Evolutionary conservation across 768 basidiomycete species (phyloP).

Genomic region (Rhizopogon vinicolor): DNA sequence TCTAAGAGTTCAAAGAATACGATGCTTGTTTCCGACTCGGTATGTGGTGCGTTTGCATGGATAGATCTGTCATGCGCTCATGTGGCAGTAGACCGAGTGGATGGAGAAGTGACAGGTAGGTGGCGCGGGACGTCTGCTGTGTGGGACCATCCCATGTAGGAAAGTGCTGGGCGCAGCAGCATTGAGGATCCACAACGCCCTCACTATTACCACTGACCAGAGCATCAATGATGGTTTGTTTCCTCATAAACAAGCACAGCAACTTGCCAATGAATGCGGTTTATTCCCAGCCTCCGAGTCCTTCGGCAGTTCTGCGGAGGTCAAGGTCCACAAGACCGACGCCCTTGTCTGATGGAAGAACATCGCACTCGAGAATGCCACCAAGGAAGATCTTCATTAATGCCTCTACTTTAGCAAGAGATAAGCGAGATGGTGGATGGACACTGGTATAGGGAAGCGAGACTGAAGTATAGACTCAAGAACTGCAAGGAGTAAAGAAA

Average conservation of each 20-base stretch:
- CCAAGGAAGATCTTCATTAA: constrained; percentile 62
- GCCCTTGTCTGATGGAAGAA: constrained; percentile 51
- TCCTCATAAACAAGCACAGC: constrained; percentile 63
- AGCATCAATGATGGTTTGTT: constrained; percentile 29
- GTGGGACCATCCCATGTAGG: constrained; percentile 13
- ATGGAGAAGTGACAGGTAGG: constrained; percentile 25
- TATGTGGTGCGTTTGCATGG: constrained; percentile 22
- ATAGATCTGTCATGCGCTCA: constrained; percentile 25
- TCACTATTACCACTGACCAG: constrained; percentile 8
- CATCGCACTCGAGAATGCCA: constrained; percentile 65
- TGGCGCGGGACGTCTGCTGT: constrained; percentile 26
- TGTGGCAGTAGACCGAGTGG: constrained; percentile 33
- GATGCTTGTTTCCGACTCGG: constrained; percentile 7
- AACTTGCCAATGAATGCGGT: constrained; percentile 61
- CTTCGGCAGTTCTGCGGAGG: constrained; percentile 57
- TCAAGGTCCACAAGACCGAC: constrained; percentile 65
- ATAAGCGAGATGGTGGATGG: constrained; percentile 33
- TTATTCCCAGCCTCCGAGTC: constrained; percentile 53
- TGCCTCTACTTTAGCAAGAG: constrained; percentile 46
- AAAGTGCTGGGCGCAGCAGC: constrained; percentile 17
- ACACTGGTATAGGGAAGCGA: constrained; percentile 43
- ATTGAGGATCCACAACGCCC: constrained; percentile 16
- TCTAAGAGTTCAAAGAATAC: neutral
- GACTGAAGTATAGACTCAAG: constrained; percentile 55
- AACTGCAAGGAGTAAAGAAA: constrained; percentile 65